These are phyloP conservation scores for Eleusine coracana DNA, from an alignment of 176 grass and related monocot genomes.

Conservation along the genomic window DNA sequence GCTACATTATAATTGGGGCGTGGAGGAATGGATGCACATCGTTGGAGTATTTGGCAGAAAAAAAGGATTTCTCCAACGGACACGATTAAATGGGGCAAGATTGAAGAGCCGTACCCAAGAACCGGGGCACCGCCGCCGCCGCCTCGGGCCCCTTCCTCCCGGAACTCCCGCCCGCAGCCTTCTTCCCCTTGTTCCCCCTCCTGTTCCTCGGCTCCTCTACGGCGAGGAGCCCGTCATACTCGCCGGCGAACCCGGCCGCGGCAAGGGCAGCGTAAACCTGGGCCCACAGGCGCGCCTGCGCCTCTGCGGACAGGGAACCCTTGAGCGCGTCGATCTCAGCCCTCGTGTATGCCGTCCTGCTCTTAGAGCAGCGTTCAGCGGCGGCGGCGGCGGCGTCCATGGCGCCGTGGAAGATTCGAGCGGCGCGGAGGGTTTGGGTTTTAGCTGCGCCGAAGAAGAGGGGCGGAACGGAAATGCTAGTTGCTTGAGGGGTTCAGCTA, in stretches of 20 bases:
- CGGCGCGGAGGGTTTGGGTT: constrained; percentile 1
- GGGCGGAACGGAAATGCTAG: background rate
- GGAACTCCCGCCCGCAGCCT: background rate
- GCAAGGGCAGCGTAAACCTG: constrained; percentile 57
- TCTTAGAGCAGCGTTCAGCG: background rate
- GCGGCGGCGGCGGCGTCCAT: background rate
- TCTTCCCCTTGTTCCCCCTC: constrained; percentile 36
- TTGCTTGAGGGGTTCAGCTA: background rate
- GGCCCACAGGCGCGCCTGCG: constrained; percentile 53
- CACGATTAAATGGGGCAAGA: background rate
- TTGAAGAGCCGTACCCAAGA: constrained; percentile 36
- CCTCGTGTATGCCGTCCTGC: constrained; percentile 43
- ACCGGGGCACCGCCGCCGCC: background rate
- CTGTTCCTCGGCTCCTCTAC: constrained; percentile 24
- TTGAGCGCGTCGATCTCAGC: constrained; percentile 53
- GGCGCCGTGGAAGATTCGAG: background rate
- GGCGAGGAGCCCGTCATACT: constrained; percentile 54
- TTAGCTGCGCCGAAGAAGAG: background rate
- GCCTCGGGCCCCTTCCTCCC: constrained; percentile 27
- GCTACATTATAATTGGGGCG: background rate
- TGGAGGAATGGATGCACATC: too few species aligned
- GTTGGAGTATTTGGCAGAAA: background rate
- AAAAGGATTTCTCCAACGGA: background rate
- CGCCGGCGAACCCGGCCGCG: constrained; percentile 39
- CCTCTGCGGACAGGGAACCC: constrained; percentile 19